phyloP scores from a whole-genome alignment of 208 protist genomes.

The Acanthamoeba healyi region DNA sequence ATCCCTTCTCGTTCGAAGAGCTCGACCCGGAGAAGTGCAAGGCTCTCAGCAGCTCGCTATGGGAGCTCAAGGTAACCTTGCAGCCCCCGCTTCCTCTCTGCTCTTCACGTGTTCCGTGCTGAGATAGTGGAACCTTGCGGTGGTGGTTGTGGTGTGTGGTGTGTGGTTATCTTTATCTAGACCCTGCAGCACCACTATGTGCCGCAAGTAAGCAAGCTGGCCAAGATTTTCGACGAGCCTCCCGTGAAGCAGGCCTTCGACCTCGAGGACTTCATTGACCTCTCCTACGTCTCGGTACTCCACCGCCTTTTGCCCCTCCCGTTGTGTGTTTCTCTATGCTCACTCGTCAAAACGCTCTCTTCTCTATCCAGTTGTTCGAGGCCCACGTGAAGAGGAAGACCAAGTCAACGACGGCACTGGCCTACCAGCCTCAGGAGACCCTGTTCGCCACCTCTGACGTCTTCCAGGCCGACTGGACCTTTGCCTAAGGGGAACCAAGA shows the following conservation, averaged over 20 bases:
- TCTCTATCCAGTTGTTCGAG: slow-evolving; percentile 57
- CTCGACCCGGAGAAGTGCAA: slow-evolving; percentile 73
- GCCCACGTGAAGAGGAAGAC: slow-evolving; percentile 70
- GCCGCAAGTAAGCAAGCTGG: slow-evolving; percentile 58
- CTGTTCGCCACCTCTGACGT: neutral
- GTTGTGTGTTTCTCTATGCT: neutral
- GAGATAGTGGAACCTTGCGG: neutral
- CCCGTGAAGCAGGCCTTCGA: slow-evolving; percentile 63
- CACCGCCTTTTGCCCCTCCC: neutral
- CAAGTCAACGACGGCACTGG: slow-evolving; percentile 20
- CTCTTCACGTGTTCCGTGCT: neutral
- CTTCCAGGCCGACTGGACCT: slow-evolving; percentile 47
- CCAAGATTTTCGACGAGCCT: slow-evolving; percentile 65
- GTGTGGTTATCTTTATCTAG: too few relatives aligned
- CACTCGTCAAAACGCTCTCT: too few relatives aligned
- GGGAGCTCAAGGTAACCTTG: slow-evolving; percentile 66
- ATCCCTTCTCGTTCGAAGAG: slow-evolving; percentile 69
- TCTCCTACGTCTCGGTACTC: slow-evolving; percentile 55
- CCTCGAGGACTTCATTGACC: slow-evolving; percentile 60
- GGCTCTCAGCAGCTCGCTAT: slow-evolving; percentile 62
- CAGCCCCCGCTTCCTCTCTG: neutral
- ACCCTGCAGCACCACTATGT: slow-evolving; percentile 56
- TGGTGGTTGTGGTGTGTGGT: neutral
- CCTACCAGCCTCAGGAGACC: slow-evolving; percentile 70
- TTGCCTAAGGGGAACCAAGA: neutral